A percentile compares a stretch with the other conserved stretches of the same genome.
Evolutionary conservation across 495 filamentous ascomycete species (phyloP).

Genomic region (Aspergillus kassunensis): DNA sequence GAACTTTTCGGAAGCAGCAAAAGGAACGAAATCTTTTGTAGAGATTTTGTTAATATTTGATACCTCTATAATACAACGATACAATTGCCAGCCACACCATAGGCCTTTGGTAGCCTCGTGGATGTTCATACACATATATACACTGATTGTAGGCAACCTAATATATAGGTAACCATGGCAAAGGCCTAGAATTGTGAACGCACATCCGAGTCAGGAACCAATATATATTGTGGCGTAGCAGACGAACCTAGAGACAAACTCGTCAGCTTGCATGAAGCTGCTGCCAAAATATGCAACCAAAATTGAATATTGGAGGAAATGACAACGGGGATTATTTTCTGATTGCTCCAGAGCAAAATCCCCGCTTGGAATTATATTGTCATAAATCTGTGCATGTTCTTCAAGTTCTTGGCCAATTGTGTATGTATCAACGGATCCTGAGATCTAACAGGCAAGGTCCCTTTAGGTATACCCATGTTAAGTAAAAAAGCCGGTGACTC

Average conservation of each 20-base stretch:
- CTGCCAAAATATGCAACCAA: background rate
- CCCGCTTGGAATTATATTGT: slow-evolving; percentile 1
- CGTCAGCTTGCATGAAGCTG: slow-evolving; percentile 6
- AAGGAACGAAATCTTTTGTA: slow-evolving; percentile 14
- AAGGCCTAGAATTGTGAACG: background rate
- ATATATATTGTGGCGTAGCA: slow-evolving; percentile 1
- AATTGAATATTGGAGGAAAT: background rate
- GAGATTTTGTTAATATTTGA: slow-evolving; percentile 18
- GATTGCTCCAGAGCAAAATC: background rate
- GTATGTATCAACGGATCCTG: too few species aligned
- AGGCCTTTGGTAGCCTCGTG: background rate
- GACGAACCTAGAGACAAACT: background rate
- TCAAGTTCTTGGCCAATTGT: too few species aligned
- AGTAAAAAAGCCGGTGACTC: too few species aligned
- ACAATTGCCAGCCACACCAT: background rate
- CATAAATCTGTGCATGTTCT: background rate
- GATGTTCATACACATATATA: background rate
- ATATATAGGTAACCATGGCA: background rate
- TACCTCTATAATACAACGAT: slow-evolving; percentile 16
- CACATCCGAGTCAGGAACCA: background rate
- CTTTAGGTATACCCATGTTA: too few species aligned
- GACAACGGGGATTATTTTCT: background rate
- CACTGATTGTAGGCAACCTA: background rate
- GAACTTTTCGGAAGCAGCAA: slow-evolving; percentile 2
- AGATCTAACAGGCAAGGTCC: too few species aligned